phyloP scores from a whole-genome alignment of 1,284 basidiomycete species.

The Cryptococcus wingfieldii region DNA sequence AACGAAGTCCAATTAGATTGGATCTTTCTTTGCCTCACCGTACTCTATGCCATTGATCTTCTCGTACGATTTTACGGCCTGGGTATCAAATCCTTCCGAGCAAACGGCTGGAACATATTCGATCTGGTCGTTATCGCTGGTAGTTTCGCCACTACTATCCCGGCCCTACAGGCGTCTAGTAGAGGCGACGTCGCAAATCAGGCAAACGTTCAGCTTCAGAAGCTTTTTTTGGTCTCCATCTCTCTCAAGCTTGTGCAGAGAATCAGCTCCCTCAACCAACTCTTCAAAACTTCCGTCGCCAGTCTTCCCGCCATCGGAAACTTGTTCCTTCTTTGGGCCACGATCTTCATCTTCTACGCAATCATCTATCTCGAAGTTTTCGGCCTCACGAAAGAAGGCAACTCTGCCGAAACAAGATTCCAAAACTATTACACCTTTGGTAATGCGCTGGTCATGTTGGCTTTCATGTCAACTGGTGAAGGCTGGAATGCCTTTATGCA shows the following conservation, averaged over 20 bases:
- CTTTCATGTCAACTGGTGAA: conserved; percentile 60
- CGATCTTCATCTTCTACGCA: conserved; percentile 86
- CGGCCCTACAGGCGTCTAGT: conserved; percentile 56
- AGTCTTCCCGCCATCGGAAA: conserved; percentile 84
- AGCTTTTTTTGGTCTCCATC: conserved; percentile 88
- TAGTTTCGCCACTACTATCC: conserved; percentile 76
- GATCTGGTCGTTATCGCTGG: conserved; percentile 79
- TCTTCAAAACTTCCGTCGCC: conserved; percentile 94
- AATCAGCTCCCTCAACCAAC: conserved; percentile 82
- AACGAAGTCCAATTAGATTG: conserved; percentile 67
- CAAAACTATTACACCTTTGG: conserved; percentile 81
- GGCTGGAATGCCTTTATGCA: conserved; percentile 96
- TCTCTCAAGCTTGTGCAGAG: conserved; percentile 92
- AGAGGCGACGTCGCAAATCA: conserved; percentile 22
- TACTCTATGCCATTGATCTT: conserved; percentile 75
- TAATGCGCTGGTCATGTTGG: conserved; percentile 77
- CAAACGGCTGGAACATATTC: conserved; percentile 90
- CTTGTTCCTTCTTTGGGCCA: conserved; percentile 82
- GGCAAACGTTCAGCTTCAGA: conserved; percentile 67
- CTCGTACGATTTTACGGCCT: conserved; percentile 74
- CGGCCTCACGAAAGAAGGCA: conserved; percentile 80
- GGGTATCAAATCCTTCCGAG: conserved; percentile 75
- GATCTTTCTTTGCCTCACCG: conserved; percentile 71
- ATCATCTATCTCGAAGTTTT: conserved; percentile 91
- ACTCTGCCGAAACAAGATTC: conserved; percentile 61